phyloP scores from a whole-genome alignment of 2,329 filamentous ascomycete species.

The Herpotrichia juniperi region DNA sequence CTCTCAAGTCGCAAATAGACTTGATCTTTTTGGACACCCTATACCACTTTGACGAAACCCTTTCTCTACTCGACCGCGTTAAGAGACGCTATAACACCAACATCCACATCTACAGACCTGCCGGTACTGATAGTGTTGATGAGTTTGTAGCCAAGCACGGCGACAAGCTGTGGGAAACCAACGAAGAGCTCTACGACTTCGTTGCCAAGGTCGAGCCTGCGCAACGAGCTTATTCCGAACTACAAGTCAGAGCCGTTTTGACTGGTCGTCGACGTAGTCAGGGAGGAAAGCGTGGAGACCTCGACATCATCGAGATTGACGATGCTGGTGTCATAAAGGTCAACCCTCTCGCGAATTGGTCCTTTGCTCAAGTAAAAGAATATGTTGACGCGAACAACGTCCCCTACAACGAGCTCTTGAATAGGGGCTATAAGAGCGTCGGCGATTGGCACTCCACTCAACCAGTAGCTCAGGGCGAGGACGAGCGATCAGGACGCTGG shows the following conservation, averaged over 20 bases:
- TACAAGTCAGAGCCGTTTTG: constrained; percentile 87
- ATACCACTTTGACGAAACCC: constrained; percentile 59
- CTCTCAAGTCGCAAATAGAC: constrained; percentile 60
- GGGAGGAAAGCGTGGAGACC: constrained; percentile 86
- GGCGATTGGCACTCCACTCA: constrained; percentile 98
- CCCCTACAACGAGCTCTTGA: constrained; percentile 90
- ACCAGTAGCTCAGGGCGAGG: constrained; percentile 87
- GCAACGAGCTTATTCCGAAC: constrained; percentile 84
- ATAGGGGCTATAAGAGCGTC: constrained; percentile 95
- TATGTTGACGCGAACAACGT: constrained; percentile 88
- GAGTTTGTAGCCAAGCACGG: constrained; percentile 87
- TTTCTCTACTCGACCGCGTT: constrained; percentile 67
- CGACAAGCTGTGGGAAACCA: constrained; percentile 79
- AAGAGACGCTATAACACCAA: constrained; percentile 76
- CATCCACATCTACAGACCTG: constrained; percentile 89
- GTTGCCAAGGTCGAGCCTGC: constrained; percentile 97
- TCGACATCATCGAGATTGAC: constrained; percentile 92
- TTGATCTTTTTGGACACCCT: constrained; percentile 62
- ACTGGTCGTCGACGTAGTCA: constrained; percentile 92
- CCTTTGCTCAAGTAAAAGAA: constrained; percentile 83
- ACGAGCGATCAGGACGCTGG: constrained; percentile 95
- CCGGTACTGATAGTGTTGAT: constrained; percentile 71
- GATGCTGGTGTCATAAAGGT: constrained; percentile 94
- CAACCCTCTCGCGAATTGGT: constrained; percentile 96
- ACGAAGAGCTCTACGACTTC: constrained; percentile 93